Conservation (phyloP, 2,329 filamentous ascomycete species). For the Pleurostoma richardsiae region DNA sequence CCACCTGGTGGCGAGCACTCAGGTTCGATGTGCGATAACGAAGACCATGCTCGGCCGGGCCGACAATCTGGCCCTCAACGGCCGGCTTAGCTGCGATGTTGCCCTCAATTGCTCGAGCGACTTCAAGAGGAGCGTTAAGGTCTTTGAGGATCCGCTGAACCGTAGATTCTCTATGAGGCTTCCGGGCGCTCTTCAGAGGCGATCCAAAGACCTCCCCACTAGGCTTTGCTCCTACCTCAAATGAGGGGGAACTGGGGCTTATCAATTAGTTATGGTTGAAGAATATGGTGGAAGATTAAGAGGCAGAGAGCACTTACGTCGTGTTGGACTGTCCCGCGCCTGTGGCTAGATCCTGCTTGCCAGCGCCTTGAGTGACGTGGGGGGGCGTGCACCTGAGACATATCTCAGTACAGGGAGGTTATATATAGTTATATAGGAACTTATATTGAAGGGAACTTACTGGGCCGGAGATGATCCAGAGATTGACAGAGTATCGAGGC, state of each 20-base stretch:
- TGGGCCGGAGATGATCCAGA: neutral
- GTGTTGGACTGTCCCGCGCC: too few species aligned
- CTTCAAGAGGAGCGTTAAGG: too few species aligned
- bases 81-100: neutral
- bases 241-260: constrained; percentile 1
- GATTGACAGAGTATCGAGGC: constrained; percentile 2
- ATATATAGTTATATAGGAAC: too few species aligned
- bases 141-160: too few species aligned
- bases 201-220: constrained; percentile 9
- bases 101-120: neutral
- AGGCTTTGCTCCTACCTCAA: constrained; percentile 10
- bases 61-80: constrained; percentile 1
- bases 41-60: neutral
- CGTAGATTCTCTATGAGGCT: too few species aligned
- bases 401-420: too few species aligned
- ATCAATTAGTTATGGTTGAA: neutral
- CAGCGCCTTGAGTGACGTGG: constrained; percentile 2
- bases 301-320: too few species aligned
- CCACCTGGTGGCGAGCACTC: constrained; percentile 10
- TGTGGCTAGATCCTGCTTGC: neutral
- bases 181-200: neutral
- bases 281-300: too few species aligned
- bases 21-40: constrained; percentile 9
- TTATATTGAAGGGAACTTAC: too few species aligned
- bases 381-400: constrained; percentile 6